Conservation (phyloP, 2,329 filamentous ascomycete species). For the Huntiella bhutanensis region DNA sequence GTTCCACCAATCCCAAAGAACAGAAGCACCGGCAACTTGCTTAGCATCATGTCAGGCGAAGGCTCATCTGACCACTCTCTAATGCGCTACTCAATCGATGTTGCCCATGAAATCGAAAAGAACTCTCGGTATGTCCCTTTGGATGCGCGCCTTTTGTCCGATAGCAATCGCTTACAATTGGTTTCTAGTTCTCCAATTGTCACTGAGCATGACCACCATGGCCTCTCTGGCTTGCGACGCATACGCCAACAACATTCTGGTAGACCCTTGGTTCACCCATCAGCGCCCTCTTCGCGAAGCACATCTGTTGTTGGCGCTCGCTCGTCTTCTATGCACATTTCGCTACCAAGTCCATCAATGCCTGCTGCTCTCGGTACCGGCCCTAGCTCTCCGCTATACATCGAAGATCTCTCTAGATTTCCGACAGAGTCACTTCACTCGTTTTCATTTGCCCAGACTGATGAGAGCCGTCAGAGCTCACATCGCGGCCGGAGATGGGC, state of each 20-base stretch:
- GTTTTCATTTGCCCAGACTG: slow-evolving; percentile 93
- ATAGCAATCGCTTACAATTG: background rate
- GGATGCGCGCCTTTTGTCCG: background rate
- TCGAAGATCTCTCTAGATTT: slow-evolving; percentile 81
- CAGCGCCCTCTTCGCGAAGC: slow-evolving; percentile 43
- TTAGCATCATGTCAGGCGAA: slow-evolving; percentile 4
- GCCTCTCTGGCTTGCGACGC: slow-evolving; percentile 70
- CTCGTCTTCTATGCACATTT: slow-evolving; percentile 52
- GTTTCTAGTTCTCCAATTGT: slow-evolving; percentile 55
- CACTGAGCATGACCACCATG: slow-evolving; percentile 70
- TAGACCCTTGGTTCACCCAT: slow-evolving; percentile 46
- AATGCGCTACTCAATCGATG: slow-evolving; percentile 9
- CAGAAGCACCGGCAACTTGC: slow-evolving; percentile 9
- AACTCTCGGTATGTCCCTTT: slow-evolving; percentile 3
- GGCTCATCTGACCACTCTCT: slow-evolving; percentile 3
- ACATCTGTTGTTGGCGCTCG: slow-evolving; percentile 40
- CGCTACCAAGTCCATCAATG: slow-evolving; percentile 36
- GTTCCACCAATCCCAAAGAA: slow-evolving; percentile 9
- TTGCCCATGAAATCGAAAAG: slow-evolving; percentile 7
- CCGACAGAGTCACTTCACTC: slow-evolving; percentile 93
- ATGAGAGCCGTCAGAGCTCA: slow-evolving; percentile 81
- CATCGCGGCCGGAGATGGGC: slow-evolving; percentile 41
- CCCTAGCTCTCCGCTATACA: slow-evolving; percentile 54
- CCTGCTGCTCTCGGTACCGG: slow-evolving; percentile 32
- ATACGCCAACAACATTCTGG: slow-evolving; percentile 72